Evolutionary conservation across 2,329 filamentous ascomycete species (phyloP).

Genomic region (Emergomyces africanus): DNA sequence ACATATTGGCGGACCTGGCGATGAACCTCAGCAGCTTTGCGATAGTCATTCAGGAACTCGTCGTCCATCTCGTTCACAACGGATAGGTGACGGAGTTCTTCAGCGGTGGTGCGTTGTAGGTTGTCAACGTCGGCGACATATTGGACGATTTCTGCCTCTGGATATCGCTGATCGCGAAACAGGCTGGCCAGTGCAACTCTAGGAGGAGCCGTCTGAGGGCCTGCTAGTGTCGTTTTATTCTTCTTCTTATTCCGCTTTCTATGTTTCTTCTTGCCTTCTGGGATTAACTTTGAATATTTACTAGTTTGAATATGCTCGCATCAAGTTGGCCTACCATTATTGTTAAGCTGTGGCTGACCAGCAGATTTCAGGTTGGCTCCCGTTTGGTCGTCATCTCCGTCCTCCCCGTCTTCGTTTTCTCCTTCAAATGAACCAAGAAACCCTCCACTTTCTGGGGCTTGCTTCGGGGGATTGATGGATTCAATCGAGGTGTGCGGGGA

Average conservation of each 20-base stretch:
- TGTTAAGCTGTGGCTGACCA: conserved; percentile 5
- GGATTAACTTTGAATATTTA: conserved; percentile 5
- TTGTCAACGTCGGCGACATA: conserved; percentile 32
- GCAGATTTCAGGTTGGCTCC: conserved; percentile 11
- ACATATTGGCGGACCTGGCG: conserved; percentile 42
- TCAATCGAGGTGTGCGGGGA: not conserved
- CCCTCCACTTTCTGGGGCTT: not conserved
- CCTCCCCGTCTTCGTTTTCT: conserved; percentile 19
- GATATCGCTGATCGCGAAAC: conserved; percentile 34
- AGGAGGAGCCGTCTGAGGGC: conserved; percentile 34
- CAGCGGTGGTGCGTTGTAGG: conserved; percentile 33
- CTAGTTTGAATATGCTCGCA: not conserved
- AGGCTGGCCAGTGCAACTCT: conserved; percentile 34
- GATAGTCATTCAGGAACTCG: conserved; percentile 41
- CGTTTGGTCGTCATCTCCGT: conserved; percentile 14
- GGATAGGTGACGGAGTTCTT: conserved; percentile 33
- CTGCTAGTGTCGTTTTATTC: conserved; percentile 23
- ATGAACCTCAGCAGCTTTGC: conserved; percentile 45
- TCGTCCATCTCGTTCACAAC: conserved; percentile 32
- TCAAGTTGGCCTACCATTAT: conserved; percentile 4
- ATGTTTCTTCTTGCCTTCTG: conserved; percentile 29
- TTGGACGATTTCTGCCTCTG: conserved; percentile 34
- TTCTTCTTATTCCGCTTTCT: conserved; percentile 27
- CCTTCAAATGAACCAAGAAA: not conserved
- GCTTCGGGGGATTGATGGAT: conserved; percentile 3